phyloP scores from a whole-genome alignment of 1,139 yeast genomes.

The Yamadazyma atmosphaerica region DNA sequence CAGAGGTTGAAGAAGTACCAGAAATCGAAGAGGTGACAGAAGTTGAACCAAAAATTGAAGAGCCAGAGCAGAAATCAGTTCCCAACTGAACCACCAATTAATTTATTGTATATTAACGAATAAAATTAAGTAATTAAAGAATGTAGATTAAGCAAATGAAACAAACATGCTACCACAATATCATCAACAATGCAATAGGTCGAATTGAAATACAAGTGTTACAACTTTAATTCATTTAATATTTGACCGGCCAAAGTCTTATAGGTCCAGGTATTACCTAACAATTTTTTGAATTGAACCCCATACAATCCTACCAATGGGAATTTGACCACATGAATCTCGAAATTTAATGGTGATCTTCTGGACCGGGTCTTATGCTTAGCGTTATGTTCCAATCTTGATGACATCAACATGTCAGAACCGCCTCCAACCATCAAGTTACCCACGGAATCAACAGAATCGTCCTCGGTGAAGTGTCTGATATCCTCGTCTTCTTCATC shows the following conservation, averaged over 20 bases:
- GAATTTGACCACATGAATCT: constrained; percentile 89
- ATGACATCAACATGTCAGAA: constrained; percentile 65
- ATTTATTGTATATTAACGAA: neutral
- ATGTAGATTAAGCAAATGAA: neutral
- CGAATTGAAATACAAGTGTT: constrained; percentile 6
- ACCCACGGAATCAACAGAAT: constrained; percentile 64
- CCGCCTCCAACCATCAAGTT: constrained; percentile 53
- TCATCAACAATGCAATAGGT: neutral
- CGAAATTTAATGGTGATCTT: constrained; percentile 72
- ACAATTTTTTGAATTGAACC: constrained; percentile 88
- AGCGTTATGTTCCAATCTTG: constrained; percentile 50
- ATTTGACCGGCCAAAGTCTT: constrained; percentile 91
- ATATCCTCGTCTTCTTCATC: constrained; percentile 26
- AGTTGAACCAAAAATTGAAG: neutral
- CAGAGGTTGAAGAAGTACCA: constrained; percentile 1
- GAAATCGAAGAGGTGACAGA: neutral
- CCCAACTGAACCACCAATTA: neutral
- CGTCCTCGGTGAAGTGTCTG: constrained; percentile 39
- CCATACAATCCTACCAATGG: constrained; percentile 91
- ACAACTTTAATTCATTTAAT: constrained; percentile 73
- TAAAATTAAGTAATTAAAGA: neutral
- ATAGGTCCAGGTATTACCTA: constrained; percentile 96
- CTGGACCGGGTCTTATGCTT: constrained; percentile 19
- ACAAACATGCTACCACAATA: neutral
- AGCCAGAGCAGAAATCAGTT: neutral